Conservation (phyloP, 495 filamentous ascomycete species). For the Parachaetomium inaequale region DNA sequence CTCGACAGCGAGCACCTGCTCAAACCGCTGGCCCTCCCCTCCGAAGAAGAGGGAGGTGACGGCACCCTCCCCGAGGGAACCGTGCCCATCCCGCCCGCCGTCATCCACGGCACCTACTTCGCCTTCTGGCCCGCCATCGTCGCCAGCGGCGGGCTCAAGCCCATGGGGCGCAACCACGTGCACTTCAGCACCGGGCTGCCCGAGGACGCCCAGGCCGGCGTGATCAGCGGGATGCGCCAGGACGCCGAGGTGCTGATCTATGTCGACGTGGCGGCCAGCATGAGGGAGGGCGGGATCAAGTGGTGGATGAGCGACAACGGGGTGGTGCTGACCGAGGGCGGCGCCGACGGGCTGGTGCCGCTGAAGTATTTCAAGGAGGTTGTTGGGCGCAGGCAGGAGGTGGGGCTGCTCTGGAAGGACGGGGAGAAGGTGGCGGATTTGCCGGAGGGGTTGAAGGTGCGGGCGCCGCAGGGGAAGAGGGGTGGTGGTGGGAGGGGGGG, state of each 20-base stretch:
- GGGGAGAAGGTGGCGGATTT: slow-evolving; percentile 58
- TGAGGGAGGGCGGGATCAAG: slow-evolving; percentile 59
- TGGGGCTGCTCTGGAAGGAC: slow-evolving; percentile 63
- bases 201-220: slow-evolving; percentile 39
- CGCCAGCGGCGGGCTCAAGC: slow-evolving; percentile 66
- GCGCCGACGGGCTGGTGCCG: slow-evolving; percentile 44
- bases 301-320: slow-evolving; percentile 90
- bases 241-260: slow-evolving; percentile 78
- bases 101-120: slow-evolving; percentile 87
- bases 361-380: slow-evolving; percentile 50
- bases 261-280: slow-evolving; percentile 65
- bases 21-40: slow-evolving; percentile 54
- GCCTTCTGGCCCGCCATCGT: slow-evolving; percentile 70
- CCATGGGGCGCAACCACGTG: slow-evolving; percentile 80
- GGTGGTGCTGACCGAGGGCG: slow-evolving; percentile 57
- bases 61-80: slow-evolving; percentile 9
- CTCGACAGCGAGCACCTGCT: slow-evolving; percentile 68
- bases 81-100: slow-evolving; percentile 52
- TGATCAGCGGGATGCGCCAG: slow-evolving; percentile 80
- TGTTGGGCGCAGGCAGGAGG: slow-evolving; percentile 53
- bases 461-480: slow-evolving; percentile 46
- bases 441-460: slow-evolving; percentile 42
- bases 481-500: slow-evolving; percentile 25
- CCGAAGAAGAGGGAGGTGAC: slow-evolving; percentile 30
- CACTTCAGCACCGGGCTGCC: slow-evolving; percentile 77